A percentile compares a stretch with the other conserved stretches of the same genome.
Conservation (phyloP, 805 yeast species). For the Sungouiella thailandica region DNA sequence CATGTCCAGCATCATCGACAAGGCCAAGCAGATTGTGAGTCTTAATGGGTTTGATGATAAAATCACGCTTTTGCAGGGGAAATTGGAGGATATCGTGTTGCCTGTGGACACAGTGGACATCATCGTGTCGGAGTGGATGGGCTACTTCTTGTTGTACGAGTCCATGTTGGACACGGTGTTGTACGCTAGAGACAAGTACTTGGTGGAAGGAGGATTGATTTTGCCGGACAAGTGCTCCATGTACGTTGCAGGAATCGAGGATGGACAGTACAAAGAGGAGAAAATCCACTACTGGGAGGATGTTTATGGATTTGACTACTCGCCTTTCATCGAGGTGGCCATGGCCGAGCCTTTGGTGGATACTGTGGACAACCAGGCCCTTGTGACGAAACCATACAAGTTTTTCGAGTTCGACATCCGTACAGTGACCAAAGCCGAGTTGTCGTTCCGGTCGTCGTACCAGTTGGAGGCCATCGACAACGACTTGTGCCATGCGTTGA, state of each 20-base stretch:
- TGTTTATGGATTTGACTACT: slow-evolving; percentile 93
- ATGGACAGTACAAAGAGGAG: slow-evolving; percentile 85
- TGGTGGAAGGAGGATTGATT: slow-evolving; percentile 79
- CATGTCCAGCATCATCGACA: slow-evolving; percentile 92
- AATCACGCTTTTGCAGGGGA: slow-evolving; percentile 86
- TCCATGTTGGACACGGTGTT: slow-evolving; percentile 97
- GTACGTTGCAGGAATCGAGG: slow-evolving; percentile 89
- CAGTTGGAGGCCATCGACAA: slow-evolving; percentile 66
- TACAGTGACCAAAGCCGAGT: slow-evolving; percentile 77
- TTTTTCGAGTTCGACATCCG: slow-evolving; percentile 83
- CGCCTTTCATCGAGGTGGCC: slow-evolving; percentile 82
- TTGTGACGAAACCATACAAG: slow-evolving; percentile 69
- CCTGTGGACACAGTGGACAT: slow-evolving; percentile 91
- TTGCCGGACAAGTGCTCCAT: slow-evolving; percentile 92
- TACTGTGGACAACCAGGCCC: slow-evolving; percentile 70
- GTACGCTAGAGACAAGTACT: slow-evolving; percentile 87
- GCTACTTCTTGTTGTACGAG: slow-evolving; percentile 91
- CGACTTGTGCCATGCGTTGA: slow-evolving; percentile 82
- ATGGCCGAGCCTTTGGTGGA: slow-evolving; percentile 95
- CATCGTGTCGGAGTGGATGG: slow-evolving; percentile 99
- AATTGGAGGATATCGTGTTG: slow-evolving; percentile 84
- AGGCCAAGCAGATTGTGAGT: slow-evolving; percentile 86
- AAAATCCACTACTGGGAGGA: slow-evolving; percentile 93
- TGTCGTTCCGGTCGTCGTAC: slow-evolving; percentile 72
- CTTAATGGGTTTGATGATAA: slow-evolving; percentile 81